Percentiles rank a stretch among this genome's conserved stretches.
These are phyloP conservation scores for Coemansia sp. DNA, from an alignment of 192 early-diverging fungal species.

Conservation along the genomic window DNA sequence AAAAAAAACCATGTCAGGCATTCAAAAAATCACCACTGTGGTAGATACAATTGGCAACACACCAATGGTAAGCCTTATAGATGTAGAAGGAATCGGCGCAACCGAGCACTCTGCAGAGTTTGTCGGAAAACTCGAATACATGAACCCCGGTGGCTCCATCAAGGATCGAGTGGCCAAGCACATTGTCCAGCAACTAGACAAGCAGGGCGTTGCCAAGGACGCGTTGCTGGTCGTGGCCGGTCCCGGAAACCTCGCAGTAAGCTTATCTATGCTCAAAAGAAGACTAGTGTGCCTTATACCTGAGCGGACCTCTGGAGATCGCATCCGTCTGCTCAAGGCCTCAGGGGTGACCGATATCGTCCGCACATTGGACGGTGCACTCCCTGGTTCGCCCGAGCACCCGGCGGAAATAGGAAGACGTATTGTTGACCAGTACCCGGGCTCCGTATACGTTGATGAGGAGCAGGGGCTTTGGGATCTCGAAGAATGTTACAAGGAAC, in stretches of 20 bases:
- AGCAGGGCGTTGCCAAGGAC: constrained; percentile 13
- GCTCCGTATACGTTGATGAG: constrained; percentile 66
- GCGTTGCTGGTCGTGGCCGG: constrained; percentile 67
- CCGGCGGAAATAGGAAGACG: constrained; percentile 61
- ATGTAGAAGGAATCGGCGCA: constrained; percentile 15
- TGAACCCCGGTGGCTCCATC: constrained; percentile 67
- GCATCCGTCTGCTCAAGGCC: constrained; percentile 65
- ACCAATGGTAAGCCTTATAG: constrained; percentile 56
- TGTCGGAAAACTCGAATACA: constrained; percentile 74
- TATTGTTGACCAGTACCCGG: constrained; percentile 52
- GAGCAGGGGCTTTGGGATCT: constrained; percentile 45
- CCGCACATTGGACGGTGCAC: constrained; percentile 66
- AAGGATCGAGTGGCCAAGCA: constrained; percentile 73
- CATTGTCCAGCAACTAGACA: constrained; percentile 34
- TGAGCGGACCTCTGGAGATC: constrained; percentile 71
- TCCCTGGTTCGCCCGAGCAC: constrained; percentile 66
- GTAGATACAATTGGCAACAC: constrained; percentile 60
- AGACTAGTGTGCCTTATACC: constrained; percentile 56
- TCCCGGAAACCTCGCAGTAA: constrained; percentile 70
- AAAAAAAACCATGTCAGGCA: background rate
- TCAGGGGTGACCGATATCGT: constrained; percentile 67
- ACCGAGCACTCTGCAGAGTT: constrained; percentile 53
- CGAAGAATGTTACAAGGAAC: constrained; percentile 49
- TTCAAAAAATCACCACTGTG: constrained; percentile 18
- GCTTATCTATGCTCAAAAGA: constrained; percentile 60